phyloP scores from a whole-genome alignment of 345 rosid species.

The Eucalyptus sp. region DNA sequence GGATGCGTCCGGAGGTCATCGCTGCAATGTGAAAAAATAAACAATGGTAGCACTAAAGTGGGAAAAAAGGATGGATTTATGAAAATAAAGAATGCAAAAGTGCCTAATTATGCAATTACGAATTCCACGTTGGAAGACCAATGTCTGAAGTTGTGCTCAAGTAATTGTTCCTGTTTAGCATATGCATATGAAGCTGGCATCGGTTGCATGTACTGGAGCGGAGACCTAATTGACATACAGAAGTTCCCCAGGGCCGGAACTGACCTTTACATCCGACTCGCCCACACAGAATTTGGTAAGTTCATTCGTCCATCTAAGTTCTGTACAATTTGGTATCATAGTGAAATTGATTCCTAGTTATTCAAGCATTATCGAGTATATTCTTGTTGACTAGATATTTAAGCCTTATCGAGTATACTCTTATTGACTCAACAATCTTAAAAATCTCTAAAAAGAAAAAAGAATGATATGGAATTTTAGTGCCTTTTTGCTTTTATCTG shows the following conservation, averaged over 20 bases:
- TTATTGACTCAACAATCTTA: no score
- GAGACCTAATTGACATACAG: not conserved
- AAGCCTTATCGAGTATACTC: not conserved
- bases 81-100: not conserved
- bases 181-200: constrained; percentile 3
- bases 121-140: not conserved
- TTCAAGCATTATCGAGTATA: not conserved
- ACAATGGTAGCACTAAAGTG: not conserved
- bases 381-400: not conserved
- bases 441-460: no score
- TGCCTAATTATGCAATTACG: not conserved
- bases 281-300: constrained; percentile 1
- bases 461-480: no score
- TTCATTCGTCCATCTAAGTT: not conserved
- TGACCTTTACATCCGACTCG: not conserved
- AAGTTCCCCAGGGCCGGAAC: not conserved
- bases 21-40: not conserved
- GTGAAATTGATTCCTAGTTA: not conserved
- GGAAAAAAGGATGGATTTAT: constrained; percentile 1
- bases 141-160: constrained; percentile 3
- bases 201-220: constrained; percentile 6
- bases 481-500: no score
- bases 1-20: constrained; percentile 5
- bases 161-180: constrained; percentile 18
- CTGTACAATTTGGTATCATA: not conserved